Base-by-base conservation (phyloP, 306 rosid species). In the Cicer arietinum region DNA sequence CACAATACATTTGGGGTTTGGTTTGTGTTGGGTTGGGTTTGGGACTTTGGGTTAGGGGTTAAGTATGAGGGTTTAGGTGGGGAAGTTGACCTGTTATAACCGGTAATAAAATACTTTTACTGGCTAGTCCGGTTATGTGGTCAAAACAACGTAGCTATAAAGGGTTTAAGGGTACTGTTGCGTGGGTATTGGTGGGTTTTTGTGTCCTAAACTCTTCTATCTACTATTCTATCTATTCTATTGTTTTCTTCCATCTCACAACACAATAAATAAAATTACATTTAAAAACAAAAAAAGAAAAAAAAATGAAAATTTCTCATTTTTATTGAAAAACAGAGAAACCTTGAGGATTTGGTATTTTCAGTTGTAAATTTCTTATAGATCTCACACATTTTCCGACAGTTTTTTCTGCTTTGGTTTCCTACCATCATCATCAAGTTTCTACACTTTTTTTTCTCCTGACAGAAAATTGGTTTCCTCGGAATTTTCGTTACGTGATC, bases 161-260 rank as follows among this genome's bases (percentile, higher is more conserved):
- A 74, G 93, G 98, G 96, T 89, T 92, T 88, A 89, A 82, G 86
- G 85, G 67, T 64, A 84, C 85, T 88, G 89, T 90, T 85, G 86
- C 85, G 71, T 86, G 82, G 78, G 78, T 77, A 56, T 77, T 77
- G 81, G 74, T 81, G 85, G 82, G 88, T 77, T 77, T 76, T 77
- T 82, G 84, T 82, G 84, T 86, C 86, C 68, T 69, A 71, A 72
- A 67, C 76, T 48, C 77, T 47, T 17, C 78, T 77, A 20, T 70
- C 82, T 57, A 46, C 67, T 66, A 56, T 71, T 82, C 68, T 77
- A 73, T 78, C 69, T 65, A 42, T 65, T 62, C 82, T 60, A 51
- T 61, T 42, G 30, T 59, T 71, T 72, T 45, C 8, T 68, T 52
- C 37, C 54, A 54, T 71, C 69, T 53, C 78, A 37, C 22, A 57